Conservation (phyloP, 345 rosid genomes). For the Hypericum androsaemum region DNA sequence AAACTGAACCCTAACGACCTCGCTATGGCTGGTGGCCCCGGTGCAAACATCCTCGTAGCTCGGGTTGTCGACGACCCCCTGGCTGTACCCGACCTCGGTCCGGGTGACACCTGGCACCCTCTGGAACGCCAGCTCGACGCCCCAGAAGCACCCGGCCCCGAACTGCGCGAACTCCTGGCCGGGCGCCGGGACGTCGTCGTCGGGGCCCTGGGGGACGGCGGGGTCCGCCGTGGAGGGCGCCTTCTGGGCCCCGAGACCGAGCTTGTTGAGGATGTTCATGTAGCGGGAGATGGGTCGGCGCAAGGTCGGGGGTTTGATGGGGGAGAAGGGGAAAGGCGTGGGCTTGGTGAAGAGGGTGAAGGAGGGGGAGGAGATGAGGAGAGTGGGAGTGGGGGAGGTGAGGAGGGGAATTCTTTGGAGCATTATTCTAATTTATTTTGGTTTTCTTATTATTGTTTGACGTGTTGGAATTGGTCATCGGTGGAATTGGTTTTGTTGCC, state of each 20-base stretch:
- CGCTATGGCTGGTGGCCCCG: slow-evolving; percentile 57
- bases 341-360: slow-evolving; percentile 13
- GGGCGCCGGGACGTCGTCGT: slow-evolving; percentile 56
- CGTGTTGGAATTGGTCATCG: no score
- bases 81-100: slow-evolving; percentile 79
- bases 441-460: no score
- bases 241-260: slow-evolving; percentile 52
- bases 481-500: no score
- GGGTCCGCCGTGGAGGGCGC: slow-evolving; percentile 47
- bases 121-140: slow-evolving; percentile 74
- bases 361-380: slow-evolving; percentile 14
- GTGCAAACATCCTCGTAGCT: slow-evolving; percentile 70
- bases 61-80: slow-evolving; percentile 57
- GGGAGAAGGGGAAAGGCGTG: slow-evolving; percentile 5
- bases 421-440: neutral
- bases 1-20: slow-evolving; percentile 71
- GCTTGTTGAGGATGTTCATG: slow-evolving; percentile 84
- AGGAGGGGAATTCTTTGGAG: neutral
- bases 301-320: slow-evolving; percentile 5
- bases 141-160: slow-evolving; percentile 98
- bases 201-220: slow-evolving; percentile 50
- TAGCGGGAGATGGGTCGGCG: slow-evolving; percentile 17
- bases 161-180: slow-evolving; percentile 60
- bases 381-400: slow-evolving; percentile 11
- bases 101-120: slow-evolving; percentile 52